These are phyloP conservation scores for Xenosphaeropsis pyriputrescens DNA, from an alignment of 2,329 filamentous ascomycete genomes.

Conservation along the genomic window DNA sequence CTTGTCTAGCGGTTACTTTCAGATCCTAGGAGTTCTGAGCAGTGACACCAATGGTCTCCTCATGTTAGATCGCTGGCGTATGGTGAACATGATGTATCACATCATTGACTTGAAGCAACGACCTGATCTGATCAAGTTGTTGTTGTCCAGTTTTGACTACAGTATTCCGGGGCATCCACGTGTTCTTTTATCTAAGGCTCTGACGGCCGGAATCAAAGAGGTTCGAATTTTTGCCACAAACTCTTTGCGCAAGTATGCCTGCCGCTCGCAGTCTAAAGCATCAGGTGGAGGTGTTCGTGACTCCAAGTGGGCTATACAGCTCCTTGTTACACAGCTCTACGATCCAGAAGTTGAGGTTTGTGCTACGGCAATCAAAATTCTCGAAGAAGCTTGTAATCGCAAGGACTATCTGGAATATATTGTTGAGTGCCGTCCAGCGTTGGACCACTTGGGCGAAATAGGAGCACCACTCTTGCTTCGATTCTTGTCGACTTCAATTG, in stretches of 20 bases:
- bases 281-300: conserved; percentile 35
- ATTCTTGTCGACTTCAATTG: conserved; percentile 90
- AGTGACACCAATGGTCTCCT: conserved; percentile 69
- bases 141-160: conserved; percentile 88
- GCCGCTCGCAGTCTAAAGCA: conserved; percentile 28
- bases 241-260: conserved; percentile 75
- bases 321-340: conserved; percentile 96
- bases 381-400: conserved; percentile 94
- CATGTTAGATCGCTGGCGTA: conserved; percentile 90
- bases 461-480: conserved; percentile 83
- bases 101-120: conserved; percentile 85
- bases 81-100: conserved; percentile 99
- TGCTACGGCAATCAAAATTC: conserved; percentile 87
- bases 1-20: conserved; percentile 83
- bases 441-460: conserved; percentile 94
- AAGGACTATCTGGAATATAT: conserved; percentile 88
- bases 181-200: conserved; percentile 82
- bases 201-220: conserved; percentile 82
- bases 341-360: conserved; percentile 96
- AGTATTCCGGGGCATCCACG: conserved; percentile 76
- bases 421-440: conserved; percentile 83
- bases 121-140: conserved; percentile 77
- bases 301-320: conserved; percentile 89
- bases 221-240: conserved; percentile 86
- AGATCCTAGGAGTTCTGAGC: conserved; percentile 78